Base-by-base conservation (phyloP, 192 early-diverging fungal genomes). In the Cetraspora pellucida region DNA sequence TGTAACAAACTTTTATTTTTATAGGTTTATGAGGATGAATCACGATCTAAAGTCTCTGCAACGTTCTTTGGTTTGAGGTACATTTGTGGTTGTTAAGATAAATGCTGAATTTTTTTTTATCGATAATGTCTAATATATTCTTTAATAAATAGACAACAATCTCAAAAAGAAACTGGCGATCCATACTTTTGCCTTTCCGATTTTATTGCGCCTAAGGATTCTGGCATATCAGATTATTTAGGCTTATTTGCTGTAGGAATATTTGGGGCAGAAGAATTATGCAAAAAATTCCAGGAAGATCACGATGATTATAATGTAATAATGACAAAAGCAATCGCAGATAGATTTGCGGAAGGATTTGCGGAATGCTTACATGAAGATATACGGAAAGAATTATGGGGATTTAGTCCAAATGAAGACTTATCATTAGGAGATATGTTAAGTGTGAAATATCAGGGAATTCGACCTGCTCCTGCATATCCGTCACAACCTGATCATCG, bases 401-500 rank as follows among this genome's bases (percentile, higher is more conserved):
- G 95, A 63, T 98, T 95, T 85, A 87, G 93, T 10, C 83, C 88
- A 3, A 84, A 91, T 19, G 96, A 97, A 84, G 84, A 84, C 0
- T 85, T 98, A 67, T 82, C 89, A 30, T 87, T 93, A 44, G 88
- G 89, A 68, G 95, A 96, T 45, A 79, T 97, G 87, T 87, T 98
- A 79, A 89, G 91, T 81, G 91, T 98, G 79, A 94, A 95, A 81
- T 98, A 98, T 83, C 91, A 94, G 79, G 96, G 96, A 66, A 98
- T 98, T 75, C 92, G 96, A 14, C 96, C 96, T 2, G 96, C 96
- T 0, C 95, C 95, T 1, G 96, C 95, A 25, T 98, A 98, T 78
- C 96, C 96, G 28, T 95, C 90, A 27, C 96, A 98, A 81, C 96
- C 96, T 16, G 96, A 98, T 74, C 96, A 98, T 80, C 92, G 93